phyloP scores from a whole-genome alignment of 805 yeast species.

The Ascoidea asiatica region DNA sequence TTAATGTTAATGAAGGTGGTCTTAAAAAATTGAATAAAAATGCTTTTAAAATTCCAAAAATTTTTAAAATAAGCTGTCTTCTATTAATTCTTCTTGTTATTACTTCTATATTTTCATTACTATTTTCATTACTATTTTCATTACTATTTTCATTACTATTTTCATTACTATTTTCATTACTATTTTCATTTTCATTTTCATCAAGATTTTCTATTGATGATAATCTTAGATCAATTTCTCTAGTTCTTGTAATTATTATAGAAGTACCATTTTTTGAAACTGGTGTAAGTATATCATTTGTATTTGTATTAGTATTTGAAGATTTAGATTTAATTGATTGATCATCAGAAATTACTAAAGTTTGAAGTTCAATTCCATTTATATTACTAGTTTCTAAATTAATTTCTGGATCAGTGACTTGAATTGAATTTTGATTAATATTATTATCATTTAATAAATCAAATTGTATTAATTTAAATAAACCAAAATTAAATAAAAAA shows the following conservation, averaged over 20 bases:
- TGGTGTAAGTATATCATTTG: too few relatives aligned
- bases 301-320: constrained; percentile 4
- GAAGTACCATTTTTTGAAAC: too few relatives aligned
- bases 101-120: neutral
- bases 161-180: constrained; percentile 14
- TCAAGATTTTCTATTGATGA: too few relatives aligned
- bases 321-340: neutral
- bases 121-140: neutral
- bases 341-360: too few relatives aligned
- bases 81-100: neutral
- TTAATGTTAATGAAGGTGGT: constrained; percentile 63
- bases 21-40: constrained; percentile 37
- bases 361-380: too few relatives aligned
- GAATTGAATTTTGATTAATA: neutral
- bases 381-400: too few relatives aligned
- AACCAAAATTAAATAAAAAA: constrained; percentile 63
- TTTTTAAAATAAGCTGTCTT: constrained; percentile 18
- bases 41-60: constrained; percentile 10
- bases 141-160: constrained; percentile 12
- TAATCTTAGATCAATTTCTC: too few relatives aligned
- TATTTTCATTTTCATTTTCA: constrained; percentile 15
- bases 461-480: constrained; percentile 51
- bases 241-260: too few relatives aligned
- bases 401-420: too few relatives aligned
- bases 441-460: constrained; percentile 37